These are phyloP conservation scores for Trypanosoma scelopori DNA, from an alignment of 208 protist species.

Conservation along the genomic window DNA sequence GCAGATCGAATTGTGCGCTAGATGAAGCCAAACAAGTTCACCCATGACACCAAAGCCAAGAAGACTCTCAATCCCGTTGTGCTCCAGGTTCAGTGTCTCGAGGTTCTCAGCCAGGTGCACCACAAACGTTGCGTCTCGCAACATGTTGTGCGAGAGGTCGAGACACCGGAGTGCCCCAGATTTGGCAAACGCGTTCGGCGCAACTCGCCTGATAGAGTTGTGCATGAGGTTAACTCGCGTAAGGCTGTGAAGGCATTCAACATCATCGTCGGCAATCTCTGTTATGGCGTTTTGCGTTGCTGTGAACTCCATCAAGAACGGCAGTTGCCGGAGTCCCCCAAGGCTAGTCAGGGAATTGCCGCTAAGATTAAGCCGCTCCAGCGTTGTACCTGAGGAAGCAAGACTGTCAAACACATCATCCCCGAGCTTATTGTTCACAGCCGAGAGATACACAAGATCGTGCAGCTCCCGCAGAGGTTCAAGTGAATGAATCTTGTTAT, in stretches of 20 bases:
- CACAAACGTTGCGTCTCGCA: slow-evolving; percentile 47
- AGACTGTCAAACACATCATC: slow-evolving; percentile 56
- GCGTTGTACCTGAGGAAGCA: slow-evolving; percentile 27
- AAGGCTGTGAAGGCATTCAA: slow-evolving; percentile 33
- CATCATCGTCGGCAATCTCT: slow-evolving; percentile 29
- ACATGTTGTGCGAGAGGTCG: slow-evolving; percentile 58
- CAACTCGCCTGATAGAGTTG: slow-evolving; percentile 49
- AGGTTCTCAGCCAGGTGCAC: slow-evolving; percentile 45
- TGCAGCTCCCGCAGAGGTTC: slow-evolving; percentile 43
- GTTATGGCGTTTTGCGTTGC: slow-evolving; percentile 49
- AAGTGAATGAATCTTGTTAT: slow-evolving; percentile 64
- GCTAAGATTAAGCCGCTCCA: slow-evolving; percentile 67
- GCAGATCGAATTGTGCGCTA: slow-evolving; percentile 45
- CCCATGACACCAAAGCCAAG: slow-evolving; percentile 33
- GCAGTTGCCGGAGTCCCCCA: slow-evolving; percentile 45
- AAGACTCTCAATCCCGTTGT: slow-evolving; percentile 51
- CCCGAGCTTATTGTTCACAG: slow-evolving; percentile 49
- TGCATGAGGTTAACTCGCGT: slow-evolving; percentile 43
- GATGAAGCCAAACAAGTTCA: slow-evolving; percentile 37
- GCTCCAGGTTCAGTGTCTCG: slow-evolving; percentile 52
- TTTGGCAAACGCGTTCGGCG: slow-evolving; percentile 48
- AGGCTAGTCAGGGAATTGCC: slow-evolving; percentile 59
- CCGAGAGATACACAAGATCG: slow-evolving; percentile 67
- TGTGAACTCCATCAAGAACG: slow-evolving; percentile 61
- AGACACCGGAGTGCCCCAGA: slow-evolving; percentile 45